Base-by-base conservation (phyloP, 345 rosid species). In the Brassica carinata region DNA sequence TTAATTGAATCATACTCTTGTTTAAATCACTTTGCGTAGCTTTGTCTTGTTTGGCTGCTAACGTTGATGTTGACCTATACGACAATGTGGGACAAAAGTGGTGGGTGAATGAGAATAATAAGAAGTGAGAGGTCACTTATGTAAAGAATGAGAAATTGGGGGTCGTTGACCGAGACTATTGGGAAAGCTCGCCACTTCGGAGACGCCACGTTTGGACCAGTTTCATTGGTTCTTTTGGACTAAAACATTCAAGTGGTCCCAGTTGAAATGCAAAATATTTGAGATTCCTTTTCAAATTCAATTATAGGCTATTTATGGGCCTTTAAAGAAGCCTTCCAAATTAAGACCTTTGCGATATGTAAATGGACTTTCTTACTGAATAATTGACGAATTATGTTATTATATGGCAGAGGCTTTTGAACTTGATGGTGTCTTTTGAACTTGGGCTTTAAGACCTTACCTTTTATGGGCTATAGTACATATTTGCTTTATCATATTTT, bases 131-230 rank as follows among this genome's bases (percentile, higher is more conserved):
- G 18, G 58, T 9, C 2, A 6, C 18, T 51, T 14, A 51, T n/a
- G 7, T n/a, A 51, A 51, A n/a, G 51, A 1, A 64, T 11, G 31
- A 11, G 18, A 67, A 73, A 19, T 23, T 5, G 1, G n/a, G 74
- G 75, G 7, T 17, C 9, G 61, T 55, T 55, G 61, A 80, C 71
- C 36, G 19, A 69, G 66, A 63, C 59, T 51, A 18, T 68, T 69
- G 15, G 8, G 36, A 69, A 29, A 69, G 0, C 33, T 18, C 71
- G 61, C 26, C 61, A 15, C 61, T 55, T 55, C 61, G 61, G 61
- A 5, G 23, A 55, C 61, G 61, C 61, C 79, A 74, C 75, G 79
- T 62, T 55, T 69, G 40, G 75, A 74, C 71, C 36, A 17, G 48
- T 1, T 57, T 64, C 67, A 63, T 62, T 74, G 79, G 75, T 17